Conservation (phyloP, 495 filamentous ascomycete genomes). For the Talaromyces trachyspermus region DNA sequence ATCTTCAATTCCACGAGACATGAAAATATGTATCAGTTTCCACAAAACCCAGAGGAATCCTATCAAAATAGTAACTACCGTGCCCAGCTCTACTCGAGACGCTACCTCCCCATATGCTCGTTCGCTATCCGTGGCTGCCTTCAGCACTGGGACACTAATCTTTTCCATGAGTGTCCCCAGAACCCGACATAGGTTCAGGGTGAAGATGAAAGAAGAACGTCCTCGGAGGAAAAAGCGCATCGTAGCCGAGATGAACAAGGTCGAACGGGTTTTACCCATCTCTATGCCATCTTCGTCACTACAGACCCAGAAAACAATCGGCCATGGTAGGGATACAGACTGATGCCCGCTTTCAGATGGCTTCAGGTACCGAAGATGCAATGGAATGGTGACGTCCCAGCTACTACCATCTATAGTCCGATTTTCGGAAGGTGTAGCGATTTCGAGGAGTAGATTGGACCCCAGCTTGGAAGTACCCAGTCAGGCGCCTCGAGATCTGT, state of each 20-base stretch:
- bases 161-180: conserved; percentile 46
- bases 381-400: conserved; percentile 73
- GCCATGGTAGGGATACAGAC: conserved; percentile 52
- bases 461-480: conserved; percentile 73
- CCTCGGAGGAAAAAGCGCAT: conserved; percentile 68
- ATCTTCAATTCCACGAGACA: neutral
- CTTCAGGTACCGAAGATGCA: conserved; percentile 80
- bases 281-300: conserved; percentile 61
- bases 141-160: conserved; percentile 69
- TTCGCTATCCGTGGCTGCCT: conserved; percentile 12
- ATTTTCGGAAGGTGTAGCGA: conserved; percentile 43
- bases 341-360: conserved; percentile 47
- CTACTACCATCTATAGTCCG: neutral
- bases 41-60: conserved; percentile 73
- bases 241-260: conserved; percentile 73
- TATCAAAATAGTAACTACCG: conserved; percentile 56
- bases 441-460: conserved; percentile 66
- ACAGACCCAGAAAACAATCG: conserved; percentile 92
- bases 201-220: conserved; percentile 84
- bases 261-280: conserved; percentile 85
- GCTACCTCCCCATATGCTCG: conserved; percentile 41
- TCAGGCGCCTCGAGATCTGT: conserved; percentile 91
- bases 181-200: no score
- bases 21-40: conserved; percentile 46
- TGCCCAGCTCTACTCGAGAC: conserved; percentile 61